A percentile compares a stretch with the other conserved stretches of the same genome.
phyloP scores from a whole-genome alignment of 73 alveolate genomes.

The Tetrahymena thermophila region DNA sequence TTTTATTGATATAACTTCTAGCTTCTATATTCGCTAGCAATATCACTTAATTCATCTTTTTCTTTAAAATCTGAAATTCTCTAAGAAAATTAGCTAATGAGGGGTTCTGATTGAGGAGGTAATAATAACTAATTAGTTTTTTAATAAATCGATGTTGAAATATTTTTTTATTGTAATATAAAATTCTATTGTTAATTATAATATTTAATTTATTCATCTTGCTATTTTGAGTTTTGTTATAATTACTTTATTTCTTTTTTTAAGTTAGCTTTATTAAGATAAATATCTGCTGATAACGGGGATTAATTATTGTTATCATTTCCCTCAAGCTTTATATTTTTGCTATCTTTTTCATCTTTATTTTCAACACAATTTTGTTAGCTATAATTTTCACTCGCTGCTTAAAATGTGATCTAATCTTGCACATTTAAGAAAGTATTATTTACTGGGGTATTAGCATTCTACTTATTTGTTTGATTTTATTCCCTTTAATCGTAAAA shows the following conservation, averaged over 20 bases:
- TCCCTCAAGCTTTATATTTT: background rate
- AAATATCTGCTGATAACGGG: background rate
- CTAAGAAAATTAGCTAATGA: background rate
- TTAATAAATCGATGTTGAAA: background rate
- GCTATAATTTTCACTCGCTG: background rate
- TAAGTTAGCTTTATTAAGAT: too few relatives aligned
- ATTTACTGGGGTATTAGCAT: background rate
- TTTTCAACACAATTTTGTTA: too few relatives aligned
- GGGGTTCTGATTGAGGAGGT: background rate
- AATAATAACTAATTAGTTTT: background rate
- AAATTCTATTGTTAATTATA: background rate
- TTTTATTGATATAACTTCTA: background rate
- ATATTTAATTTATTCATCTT: background rate
- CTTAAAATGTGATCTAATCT: background rate
- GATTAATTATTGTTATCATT: background rate
- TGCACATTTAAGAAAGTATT: background rate
- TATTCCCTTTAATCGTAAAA: background rate
- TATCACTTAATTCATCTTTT: background rate
- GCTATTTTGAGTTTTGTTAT: background rate
- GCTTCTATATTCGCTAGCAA: background rate
- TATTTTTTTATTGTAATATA: background rate
- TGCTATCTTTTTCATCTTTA: background rate
- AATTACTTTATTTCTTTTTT: background rate
- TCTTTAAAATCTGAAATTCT: background rate
- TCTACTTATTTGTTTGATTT: background rate